phyloP scores from a whole-genome alignment of 305 asterid species.

The Coffea humblotiana region DNA sequence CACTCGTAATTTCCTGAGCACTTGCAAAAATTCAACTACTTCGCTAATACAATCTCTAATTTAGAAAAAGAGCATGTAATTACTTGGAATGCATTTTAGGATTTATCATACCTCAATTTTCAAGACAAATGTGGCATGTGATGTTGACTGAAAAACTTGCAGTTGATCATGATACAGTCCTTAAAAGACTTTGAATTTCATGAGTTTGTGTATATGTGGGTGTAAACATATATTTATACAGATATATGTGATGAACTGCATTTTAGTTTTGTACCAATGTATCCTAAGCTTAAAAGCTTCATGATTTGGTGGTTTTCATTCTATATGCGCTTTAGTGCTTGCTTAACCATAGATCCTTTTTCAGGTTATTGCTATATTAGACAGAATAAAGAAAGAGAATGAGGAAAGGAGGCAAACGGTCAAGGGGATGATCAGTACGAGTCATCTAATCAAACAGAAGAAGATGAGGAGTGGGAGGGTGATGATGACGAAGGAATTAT shows the following conservation, averaged over 20 bases:
- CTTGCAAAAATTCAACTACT: not conserved
- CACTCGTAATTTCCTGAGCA: not conserved
- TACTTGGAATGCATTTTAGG: not conserved
- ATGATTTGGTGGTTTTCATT: not conserved
- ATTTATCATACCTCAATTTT: not conserved
- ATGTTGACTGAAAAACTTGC: not conserved
- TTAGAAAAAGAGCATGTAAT: not conserved
- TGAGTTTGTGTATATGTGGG: not conserved
- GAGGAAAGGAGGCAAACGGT: too few species aligned
- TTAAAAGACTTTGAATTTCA: not conserved
- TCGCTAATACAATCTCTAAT: not conserved
- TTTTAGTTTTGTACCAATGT: not conserved
- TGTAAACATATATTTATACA: not conserved
- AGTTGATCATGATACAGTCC: not conserved
- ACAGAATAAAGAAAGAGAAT: constrained; percentile 24
- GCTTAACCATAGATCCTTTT: not conserved
- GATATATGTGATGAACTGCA: not conserved
- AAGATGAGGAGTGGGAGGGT: too few species aligned
- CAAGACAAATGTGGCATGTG: not conserved
- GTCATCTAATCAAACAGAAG: too few species aligned
- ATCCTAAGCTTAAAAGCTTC: not conserved
- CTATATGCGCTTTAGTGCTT: constrained; percentile 18
- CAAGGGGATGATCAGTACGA: too few species aligned
- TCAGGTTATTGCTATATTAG: constrained; percentile 92
- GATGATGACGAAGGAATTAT: too few species aligned